phyloP scores from a whole-genome alignment of 1,284 basidiomycete species.

The Ustilago curta region DNA sequence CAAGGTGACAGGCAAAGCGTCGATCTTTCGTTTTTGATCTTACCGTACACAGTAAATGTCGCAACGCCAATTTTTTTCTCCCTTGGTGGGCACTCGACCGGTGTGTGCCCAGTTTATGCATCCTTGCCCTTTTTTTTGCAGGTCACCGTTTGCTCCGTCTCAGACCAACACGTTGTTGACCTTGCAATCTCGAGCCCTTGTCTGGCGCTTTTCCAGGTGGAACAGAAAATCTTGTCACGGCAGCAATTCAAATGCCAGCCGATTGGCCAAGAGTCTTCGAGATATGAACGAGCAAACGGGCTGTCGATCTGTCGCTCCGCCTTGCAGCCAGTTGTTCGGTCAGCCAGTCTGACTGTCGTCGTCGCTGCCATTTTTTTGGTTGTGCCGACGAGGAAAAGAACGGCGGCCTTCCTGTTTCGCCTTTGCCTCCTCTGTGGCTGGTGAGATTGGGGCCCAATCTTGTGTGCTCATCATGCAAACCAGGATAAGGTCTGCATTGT shows the following conservation, averaged over 20 bases:
- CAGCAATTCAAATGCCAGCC: slow-evolving; percentile 44
- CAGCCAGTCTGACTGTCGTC: slow-evolving; percentile 31
- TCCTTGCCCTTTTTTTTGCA: background rate
- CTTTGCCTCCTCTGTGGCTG: background rate
- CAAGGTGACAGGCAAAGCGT: slow-evolving; percentile 24
- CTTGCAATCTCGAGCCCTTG: background rate
- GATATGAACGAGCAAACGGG: slow-evolving; percentile 26
- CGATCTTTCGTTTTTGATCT: slow-evolving; percentile 31
- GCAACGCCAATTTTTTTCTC: background rate
- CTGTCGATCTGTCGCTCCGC: background rate
- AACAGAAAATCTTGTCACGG: slow-evolving; percentile 20
- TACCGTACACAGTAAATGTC: no score
- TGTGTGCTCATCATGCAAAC: slow-evolving; percentile 11
- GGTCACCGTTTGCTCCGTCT: background rate
- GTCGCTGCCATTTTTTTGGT: slow-evolving; percentile 38
- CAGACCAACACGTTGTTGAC: background rate
- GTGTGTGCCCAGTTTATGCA: slow-evolving; percentile 12
- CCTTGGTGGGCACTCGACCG: slow-evolving; percentile 16
- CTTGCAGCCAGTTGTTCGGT: slow-evolving; percentile 15
- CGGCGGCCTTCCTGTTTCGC: slow-evolving; percentile 10
- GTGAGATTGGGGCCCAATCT: slow-evolving; percentile 1
- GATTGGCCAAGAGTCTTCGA: slow-evolving; percentile 51
- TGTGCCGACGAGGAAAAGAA: slow-evolving; percentile 19
- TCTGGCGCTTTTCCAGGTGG: background rate
- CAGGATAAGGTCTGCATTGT: slow-evolving; percentile 13